Base-by-base conservation (phyloP, 176 grass and related monocot species). In the Chloris gayana region DNA sequence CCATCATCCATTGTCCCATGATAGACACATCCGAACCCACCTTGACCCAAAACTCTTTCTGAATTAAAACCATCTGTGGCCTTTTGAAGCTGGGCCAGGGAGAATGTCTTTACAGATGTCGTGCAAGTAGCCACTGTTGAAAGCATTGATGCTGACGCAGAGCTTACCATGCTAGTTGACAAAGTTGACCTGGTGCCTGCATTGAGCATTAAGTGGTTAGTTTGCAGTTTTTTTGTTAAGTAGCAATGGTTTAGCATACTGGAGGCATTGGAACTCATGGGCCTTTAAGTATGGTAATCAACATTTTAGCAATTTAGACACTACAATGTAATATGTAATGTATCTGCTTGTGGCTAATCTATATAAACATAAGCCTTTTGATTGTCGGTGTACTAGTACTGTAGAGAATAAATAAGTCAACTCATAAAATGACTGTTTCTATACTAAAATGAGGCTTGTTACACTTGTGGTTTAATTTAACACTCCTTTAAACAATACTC, bases 1-100 rank as follows among this genome's bases (percentile, higher is more conserved):
- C 88, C 93, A 70, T 88, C 73, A 46, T 89, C 84, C 86, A 95
- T 75, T 18, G 60, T 89, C 46, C 92, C 96, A 63, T 82, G 86
- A 61, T 95, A 99, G 81, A 99, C 96, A 80, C 88, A 57, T 69
- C 96, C 96, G 47, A 99, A 99, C 18, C 96, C 96, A 83, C 96
- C 96, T 91, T 93, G 79, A 19, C 96, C 96, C 72, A 99, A 62
- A 83, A 99, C 67, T 75, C 85, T 78, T 71, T 80, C 82, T 66
- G 88, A 91, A 91, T 82, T 84, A 79, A 99, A 99, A 84, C 77
- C 72, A 76, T 91, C 82, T 21, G 96, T 99, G 59, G 96, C 96
- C 79, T 89, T 93, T 82, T 91, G 68, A 64, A 99, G 90, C 64
- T 99, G 92, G 5, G 74, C 53, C 58, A 95, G 81, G 21, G 88